Evolutionary conservation across 2,329 filamentous ascomycete species (phyloP), one percentile per base, ranked within the genome.

Genomic region (Cytospora leucostoma): DNA sequence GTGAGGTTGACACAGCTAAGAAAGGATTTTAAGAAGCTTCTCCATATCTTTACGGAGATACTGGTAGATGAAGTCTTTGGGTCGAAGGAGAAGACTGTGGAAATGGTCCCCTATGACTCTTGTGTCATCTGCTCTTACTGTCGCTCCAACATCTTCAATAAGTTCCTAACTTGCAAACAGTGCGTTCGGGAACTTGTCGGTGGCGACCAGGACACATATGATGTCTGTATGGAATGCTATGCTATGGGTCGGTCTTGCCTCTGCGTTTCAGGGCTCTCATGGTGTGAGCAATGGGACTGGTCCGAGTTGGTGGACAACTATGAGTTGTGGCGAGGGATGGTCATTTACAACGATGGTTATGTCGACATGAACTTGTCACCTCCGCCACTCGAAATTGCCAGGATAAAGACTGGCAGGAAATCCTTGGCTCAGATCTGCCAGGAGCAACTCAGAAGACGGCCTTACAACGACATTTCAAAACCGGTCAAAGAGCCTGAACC

Each of bases 221-320:
- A 99, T 74, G 84, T 99, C 27, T 99, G 95, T 72, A 93, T 99
- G 91, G 95, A 99, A 69, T 99, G 95, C 73, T 99, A 96, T 72
- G 90, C 88, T n/a, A 96, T 98, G 90, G 95, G 95, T 27, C 87
- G 95, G 58, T 97, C 93, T 53, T 99, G 95, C 73, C 86, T 85
- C 3, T 99, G 95, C 71, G 84, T 96, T 57, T 96, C 93, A 4
- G 88, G 87, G 12, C 83, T 97, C 12, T 87, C 85, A 65, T 99
- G 94, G 93, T 92, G 92, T 57, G 93, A 99, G 73, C 95, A 98
- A 73, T 97, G 93, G 83, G 80, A 85, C 13, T 98, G 93, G 93
- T 82, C 86, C 50, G 87, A 93, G 15, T 80, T 99, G 12, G 81
- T 87, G 0, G 80, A 87, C 57, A 89, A 90, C 64, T 93, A 98